These are phyloP conservation scores for Exophiala aquamarina DNA, from an alignment of 2,329 filamentous ascomycete species.

Conservation along the genomic window DNA sequence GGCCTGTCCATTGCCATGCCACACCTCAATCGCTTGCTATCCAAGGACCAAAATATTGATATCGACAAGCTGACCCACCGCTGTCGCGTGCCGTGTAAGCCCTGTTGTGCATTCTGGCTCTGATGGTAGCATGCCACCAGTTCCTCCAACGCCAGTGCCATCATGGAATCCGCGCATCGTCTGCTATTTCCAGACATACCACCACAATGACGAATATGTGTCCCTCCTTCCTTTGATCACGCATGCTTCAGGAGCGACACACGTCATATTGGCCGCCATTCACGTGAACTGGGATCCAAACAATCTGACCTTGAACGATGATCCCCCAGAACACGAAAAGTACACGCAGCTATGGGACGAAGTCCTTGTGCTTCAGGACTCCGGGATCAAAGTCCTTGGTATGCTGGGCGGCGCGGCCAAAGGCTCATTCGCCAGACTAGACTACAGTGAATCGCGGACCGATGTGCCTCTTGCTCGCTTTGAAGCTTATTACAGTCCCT, in stretches of 20 bases:
- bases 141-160: constrained; percentile 26
- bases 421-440: constrained; percentile 67
- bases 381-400: constrained; percentile 75
- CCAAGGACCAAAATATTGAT: no score
- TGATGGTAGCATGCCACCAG: constrained; percentile 37
- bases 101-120: neutral
- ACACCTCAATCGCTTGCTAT: no score
- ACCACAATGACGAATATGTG: constrained; percentile 54
- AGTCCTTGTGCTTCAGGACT: constrained; percentile 66
- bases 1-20: no score
- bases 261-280: constrained; percentile 82
- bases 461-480: constrained; percentile 52
- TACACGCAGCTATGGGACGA: constrained; percentile 79
- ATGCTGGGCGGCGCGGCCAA: constrained; percentile 85
- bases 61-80: no score
- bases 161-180: constrained; percentile 38
- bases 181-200: constrained; percentile 65
- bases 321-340: constrained; percentile 64
- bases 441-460: constrained; percentile 49
- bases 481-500: constrained; percentile 70
- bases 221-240: constrained; percentile 63
- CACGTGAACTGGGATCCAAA: constrained; percentile 72
- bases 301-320: constrained; percentile 77
- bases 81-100: no score
- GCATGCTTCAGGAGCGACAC: constrained; percentile 63